Evolutionary conservation across 352 stramenopile genomes (phyloP).

Genomic region (Pythium folliculosum): DNA sequence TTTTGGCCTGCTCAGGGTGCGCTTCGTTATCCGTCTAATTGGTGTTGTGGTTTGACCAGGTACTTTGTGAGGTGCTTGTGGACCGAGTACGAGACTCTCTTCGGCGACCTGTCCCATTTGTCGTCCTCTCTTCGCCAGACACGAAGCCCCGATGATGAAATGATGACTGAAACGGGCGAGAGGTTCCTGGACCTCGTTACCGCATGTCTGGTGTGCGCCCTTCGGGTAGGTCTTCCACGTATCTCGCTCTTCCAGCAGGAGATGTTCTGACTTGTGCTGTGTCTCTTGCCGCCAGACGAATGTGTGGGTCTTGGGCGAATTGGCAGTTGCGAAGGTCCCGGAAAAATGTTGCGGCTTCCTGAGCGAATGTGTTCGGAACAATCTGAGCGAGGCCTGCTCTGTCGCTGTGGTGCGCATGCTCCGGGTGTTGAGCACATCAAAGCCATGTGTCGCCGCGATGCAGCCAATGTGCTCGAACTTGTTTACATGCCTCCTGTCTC

Average conservation of each 20-base stretch:
- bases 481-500: slow-evolving; percentile 56
- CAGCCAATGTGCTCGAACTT: slow-evolving; percentile 56
- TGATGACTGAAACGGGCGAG: slow-evolving; percentile 63
- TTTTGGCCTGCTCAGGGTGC: not conserved
- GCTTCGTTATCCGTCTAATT: not conserved
- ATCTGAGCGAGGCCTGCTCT: slow-evolving; percentile 60
- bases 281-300: slow-evolving; percentile 51
- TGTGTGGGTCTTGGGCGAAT: slow-evolving; percentile 53
- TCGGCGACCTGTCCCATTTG: slow-evolving; percentile 65
- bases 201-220: slow-evolving; percentile 70
- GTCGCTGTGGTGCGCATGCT: slow-evolving; percentile 70
- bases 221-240: slow-evolving; percentile 48
- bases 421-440: slow-evolving; percentile 63
- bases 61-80: slow-evolving; percentile 81
- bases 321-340: slow-evolving; percentile 58
- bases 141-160: slow-evolving; percentile 66
- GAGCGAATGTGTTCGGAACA: slow-evolving; percentile 65
- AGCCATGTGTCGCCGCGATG: slow-evolving; percentile 52
- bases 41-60: slow-evolving; percentile 26
- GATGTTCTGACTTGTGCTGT: not conserved
- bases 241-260: not conserved
- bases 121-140: slow-evolving; percentile 64
- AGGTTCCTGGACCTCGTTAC: slow-evolving; percentile 72
- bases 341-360: slow-evolving; percentile 68
- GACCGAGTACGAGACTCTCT: slow-evolving; percentile 78